Evolutionary conservation across 2,329 filamentous ascomycete genomes (phyloP), one percentile per base, ranked within the genome.

Genomic region (Geosmithia morbida): DNA sequence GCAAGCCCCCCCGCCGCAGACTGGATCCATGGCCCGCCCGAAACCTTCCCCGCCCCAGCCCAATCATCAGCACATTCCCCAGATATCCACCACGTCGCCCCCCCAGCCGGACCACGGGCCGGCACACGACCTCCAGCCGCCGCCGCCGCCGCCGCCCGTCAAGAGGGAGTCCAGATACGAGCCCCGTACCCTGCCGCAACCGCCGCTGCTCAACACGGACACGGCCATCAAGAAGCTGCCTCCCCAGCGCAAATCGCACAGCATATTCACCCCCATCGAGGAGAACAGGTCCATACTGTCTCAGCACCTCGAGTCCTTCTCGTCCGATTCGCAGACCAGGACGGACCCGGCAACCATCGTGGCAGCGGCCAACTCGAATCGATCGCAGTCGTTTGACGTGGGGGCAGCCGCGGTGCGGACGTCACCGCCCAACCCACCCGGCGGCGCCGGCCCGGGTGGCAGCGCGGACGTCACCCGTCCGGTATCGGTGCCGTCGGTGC

Each of bases 181-280:
- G 8, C 22, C 26, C 37, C 44, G 18, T 3, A 17, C n/a, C 16
- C 8, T 26, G 18, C 64, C 66, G 3, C 64, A 68, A 50, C 65
- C 68, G 33, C 72, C 66, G 8, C 56, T 72, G 42, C 58, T 74
- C 46, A 75, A 75, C 54, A 77, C 69, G 6, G 69, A 69, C 45
- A 63, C 64, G 37, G 67, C 67, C 17, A 73, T 79, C 51, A 77
- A 77, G 62, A 79, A 76, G 54, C 68, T 85, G 52, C 81, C 83
- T 52, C 81, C 83, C 2, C 85, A 83, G 57, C 81, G 85, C 33
- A 89, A 89, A 61, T 83, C 83, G 19, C 83, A 89, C 60, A 96
- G 89, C 62, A 97, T 98, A 50, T 97, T 97, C 60, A 98, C 92
- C 0, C 92, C 92, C 0, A 94, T 98, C 52, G 92, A 97, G 57